phyloP scores from a whole-genome alignment of 305 asterid species.

The Fraxinus sp. region DNA sequence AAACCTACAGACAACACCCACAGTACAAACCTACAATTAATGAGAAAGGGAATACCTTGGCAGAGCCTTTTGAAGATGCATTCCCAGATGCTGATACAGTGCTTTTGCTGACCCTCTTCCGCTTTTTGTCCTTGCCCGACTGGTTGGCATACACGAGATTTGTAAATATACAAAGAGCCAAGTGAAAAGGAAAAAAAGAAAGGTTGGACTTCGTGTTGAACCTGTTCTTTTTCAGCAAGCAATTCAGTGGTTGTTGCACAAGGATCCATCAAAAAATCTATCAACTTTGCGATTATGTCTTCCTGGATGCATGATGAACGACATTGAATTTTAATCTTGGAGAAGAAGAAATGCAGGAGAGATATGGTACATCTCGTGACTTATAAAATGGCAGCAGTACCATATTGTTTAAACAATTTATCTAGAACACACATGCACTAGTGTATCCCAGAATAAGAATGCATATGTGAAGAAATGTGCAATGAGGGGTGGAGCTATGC shows the following conservation, averaged over 20 bases:
- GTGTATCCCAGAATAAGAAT: constrained; percentile 20
- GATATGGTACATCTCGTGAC: neutral
- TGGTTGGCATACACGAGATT: constrained; percentile 11
- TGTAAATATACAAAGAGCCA: neutral
- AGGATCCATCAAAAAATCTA: constrained; percentile 85
- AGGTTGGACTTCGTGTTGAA: constrained; percentile 13
- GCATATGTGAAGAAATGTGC: constrained; percentile 13
- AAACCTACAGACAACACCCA: neutral
- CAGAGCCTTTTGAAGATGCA: constrained; percentile 54
- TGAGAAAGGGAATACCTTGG: constrained; percentile 49
- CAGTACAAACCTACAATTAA: neutral
- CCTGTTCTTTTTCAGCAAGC: constrained; percentile 87
- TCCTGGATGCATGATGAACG: constrained; percentile 51
- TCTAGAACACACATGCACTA: neutral
- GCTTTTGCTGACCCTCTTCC: constrained; percentile 58
- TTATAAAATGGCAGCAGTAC: neutral
- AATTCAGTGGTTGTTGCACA: constrained; percentile 67
- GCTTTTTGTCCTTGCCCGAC: constrained; percentile 76
- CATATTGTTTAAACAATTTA: neutral
- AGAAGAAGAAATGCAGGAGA: neutral
- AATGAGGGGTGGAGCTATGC: neutral
- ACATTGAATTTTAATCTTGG: neutral
- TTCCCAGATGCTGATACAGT: constrained; percentile 43
- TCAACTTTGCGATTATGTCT: constrained; percentile 69
- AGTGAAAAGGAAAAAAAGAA: neutral